Percentiles rank a stretch among this genome's conserved stretches.
Conservation (phyloP, 2,329 filamentous ascomycete species). For the Alternaria triticimaculans region DNA sequence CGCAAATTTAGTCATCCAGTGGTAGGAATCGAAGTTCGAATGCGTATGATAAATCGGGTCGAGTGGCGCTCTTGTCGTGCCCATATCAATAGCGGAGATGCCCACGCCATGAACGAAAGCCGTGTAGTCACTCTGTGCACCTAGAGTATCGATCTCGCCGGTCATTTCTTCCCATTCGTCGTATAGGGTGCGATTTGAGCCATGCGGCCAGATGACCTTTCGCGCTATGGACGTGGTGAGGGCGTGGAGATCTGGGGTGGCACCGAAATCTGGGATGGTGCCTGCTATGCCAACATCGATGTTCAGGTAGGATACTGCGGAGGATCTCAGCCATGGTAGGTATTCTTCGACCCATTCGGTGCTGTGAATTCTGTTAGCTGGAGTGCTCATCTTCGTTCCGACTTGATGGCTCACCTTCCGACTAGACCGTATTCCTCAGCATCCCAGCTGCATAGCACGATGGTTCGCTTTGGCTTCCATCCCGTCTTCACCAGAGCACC, state of each 20-base stretch:
- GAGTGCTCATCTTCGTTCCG: neutral
- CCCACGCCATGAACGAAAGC: constrained; percentile 53
- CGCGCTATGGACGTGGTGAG: constrained; percentile 43
- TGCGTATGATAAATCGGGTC: constrained; percentile 57
- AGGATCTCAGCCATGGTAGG: constrained; percentile 53
- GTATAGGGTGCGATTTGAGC: constrained; percentile 52
- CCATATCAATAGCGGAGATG: constrained; percentile 51
- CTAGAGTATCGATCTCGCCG: constrained; percentile 51
- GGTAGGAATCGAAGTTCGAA: constrained; percentile 54
- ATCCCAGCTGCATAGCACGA: constrained; percentile 52
- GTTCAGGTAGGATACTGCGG: constrained; percentile 58
- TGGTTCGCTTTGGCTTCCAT: constrained; percentile 53
- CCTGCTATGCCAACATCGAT: constrained; percentile 56
- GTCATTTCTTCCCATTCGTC: constrained; percentile 50
- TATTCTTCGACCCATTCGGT: constrained; percentile 58
- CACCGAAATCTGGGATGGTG: constrained; percentile 45
- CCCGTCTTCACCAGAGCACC: constrained; percentile 55
- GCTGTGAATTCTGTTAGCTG: constrained; percentile 32
- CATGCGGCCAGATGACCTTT: constrained; percentile 49
- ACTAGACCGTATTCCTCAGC: constrained; percentile 49
- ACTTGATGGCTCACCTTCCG: constrained; percentile 17
- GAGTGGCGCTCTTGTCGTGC: constrained; percentile 42
- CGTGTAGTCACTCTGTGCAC: constrained; percentile 55
- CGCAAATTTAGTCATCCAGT: constrained; percentile 59
- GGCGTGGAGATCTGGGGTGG: constrained; percentile 50